Base-by-base conservation (phyloP, 2,329 filamentous ascomycete species). In the Colletotrichum plurivorum region DNA sequence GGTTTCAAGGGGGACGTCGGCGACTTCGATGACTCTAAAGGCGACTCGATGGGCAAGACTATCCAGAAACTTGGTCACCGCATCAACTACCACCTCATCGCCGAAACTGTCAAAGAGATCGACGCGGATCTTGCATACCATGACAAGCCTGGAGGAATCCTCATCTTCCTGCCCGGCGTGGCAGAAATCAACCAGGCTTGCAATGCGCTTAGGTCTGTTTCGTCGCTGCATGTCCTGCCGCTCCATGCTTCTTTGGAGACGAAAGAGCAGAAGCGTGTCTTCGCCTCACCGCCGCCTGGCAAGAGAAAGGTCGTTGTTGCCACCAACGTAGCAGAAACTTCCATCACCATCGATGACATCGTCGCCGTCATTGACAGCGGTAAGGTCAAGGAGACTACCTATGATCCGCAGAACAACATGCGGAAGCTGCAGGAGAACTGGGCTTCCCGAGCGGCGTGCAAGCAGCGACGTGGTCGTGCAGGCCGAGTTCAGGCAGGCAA, bases 291-390 rank as follows among this genome's bases (percentile, higher is more conserved):
- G 5, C 95, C 95, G 0, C 79, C 83, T 3, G 94, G 94, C 0
- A 95, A 94, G 80, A 88, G 96, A 43, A 99, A 99, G 81, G 89
- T 99, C 13, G 93, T 99, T 41, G 93, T 95, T 7, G 94, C 96
- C 1, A 99, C 96, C 52, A 99, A 99, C 75, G 95, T 99, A 2
- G 96, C 96, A 2, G 96, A 99, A 79, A 99, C 96, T 0, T 98
- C 96, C 2, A 98, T 99, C 78, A 99, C 96, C 0, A 99, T 99
- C 69, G 95, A 98, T 77, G 96, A 99, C 77, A 93, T 99, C 61
- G 93, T 98, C 2, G 95, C 94, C 2, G 96, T 99, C 53, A 95
- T 99, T 71, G 96, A 99, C 78, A 96, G 93, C 12, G 96, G 96
- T 31, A 91, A 94, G 61, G 96, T 99, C 69, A 99, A 99, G 77